A percentile compares a stretch with the other conserved stretches of the same genome.
Evolutionary conservation across 768 basidiomycete genomes (phyloP).

Genomic region (Leucocoprinus sp.): DNA sequence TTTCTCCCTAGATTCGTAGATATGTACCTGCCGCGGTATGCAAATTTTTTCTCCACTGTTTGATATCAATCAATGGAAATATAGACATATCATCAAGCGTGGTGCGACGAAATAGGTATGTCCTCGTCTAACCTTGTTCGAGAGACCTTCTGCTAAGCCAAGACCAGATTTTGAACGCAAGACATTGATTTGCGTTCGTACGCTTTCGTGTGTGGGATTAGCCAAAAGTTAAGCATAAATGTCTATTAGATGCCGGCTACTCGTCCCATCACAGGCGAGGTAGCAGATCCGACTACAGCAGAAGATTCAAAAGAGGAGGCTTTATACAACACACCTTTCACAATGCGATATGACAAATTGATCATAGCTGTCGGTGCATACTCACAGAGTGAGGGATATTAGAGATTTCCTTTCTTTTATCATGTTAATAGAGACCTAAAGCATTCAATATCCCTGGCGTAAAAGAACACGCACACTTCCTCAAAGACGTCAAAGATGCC

Average conservation of each 20-base stretch:
- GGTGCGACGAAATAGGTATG: conserved; percentile 66
- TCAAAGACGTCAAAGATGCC: conserved; percentile 75
- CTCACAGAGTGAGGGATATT: conserved; percentile 53
- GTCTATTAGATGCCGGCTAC: conserved; percentile 53
- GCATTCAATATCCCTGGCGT: conserved; percentile 70
- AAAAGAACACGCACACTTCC: conserved; percentile 73
- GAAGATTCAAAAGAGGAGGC: conserved; percentile 10
- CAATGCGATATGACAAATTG: conserved; percentile 68
- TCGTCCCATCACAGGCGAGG: conserved; percentile 25
- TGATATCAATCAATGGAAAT: not conserved
- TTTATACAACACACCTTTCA: conserved; percentile 32
- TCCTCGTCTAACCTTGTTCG: not conserved
- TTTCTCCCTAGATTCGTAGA: conserved; percentile 38
- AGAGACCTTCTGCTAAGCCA: not conserved
- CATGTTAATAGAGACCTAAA: not conserved
- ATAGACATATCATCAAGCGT: conserved; percentile 62
- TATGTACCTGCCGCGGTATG: conserved; percentile 51
- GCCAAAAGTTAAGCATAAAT: not conserved
- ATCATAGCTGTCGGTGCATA: conserved; percentile 84
- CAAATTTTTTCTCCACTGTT: not conserved
- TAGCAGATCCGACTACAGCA: conserved; percentile 19
- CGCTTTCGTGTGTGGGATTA: not conserved
- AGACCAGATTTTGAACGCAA: conserved; percentile 51
- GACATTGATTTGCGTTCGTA: conserved; percentile 48
- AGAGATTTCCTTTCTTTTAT: too few species aligned